phyloP scores from a whole-genome alignment of 2,329 filamentous ascomycete genomes.

The Aureobasidium zeae region DNA sequence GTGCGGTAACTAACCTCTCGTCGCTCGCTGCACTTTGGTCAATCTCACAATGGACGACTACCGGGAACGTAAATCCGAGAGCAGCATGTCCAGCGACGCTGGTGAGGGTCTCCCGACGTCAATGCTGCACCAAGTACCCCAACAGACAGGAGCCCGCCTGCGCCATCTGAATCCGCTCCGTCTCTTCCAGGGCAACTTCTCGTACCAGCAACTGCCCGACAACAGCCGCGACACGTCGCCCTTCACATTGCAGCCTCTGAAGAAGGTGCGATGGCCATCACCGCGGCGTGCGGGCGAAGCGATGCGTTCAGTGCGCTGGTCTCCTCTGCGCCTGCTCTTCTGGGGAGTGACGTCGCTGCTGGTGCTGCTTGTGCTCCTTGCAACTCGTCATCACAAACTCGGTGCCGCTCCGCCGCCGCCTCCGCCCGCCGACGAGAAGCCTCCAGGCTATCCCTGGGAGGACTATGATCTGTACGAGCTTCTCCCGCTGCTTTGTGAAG shows the following conservation, averaged over 20 bases:
- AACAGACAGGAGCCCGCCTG: slow-evolving; percentile 26
- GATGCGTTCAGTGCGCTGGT: slow-evolving; percentile 27
- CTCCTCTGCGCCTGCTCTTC: slow-evolving; percentile 34
- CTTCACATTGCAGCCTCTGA: slow-evolving; percentile 28
- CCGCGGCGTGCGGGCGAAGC: slow-evolving; percentile 25
- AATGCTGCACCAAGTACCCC: slow-evolving; percentile 6
- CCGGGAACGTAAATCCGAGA: slow-evolving; percentile 17
- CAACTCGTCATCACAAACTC: slow-evolving; percentile 29
- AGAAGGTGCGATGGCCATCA: slow-evolving; percentile 33
- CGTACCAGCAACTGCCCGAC: slow-evolving; percentile 39
- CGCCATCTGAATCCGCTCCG: slow-evolving; percentile 38
- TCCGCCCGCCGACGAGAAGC: slow-evolving; percentile 13
- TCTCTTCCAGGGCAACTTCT: slow-evolving; percentile 36
- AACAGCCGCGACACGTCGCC: slow-evolving; percentile 34
- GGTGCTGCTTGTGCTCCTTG: slow-evolving; percentile 34
- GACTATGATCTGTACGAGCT: slow-evolving; percentile 8
- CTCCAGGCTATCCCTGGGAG: slow-evolving; percentile 11
- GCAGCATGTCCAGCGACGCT: slow-evolving; percentile 18
- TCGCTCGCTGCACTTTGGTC: slow-evolving; percentile 12
- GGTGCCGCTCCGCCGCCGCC: neutral
- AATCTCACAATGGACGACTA: slow-evolving; percentile 15
- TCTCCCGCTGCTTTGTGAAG: slow-evolving; percentile 21
- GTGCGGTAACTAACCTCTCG: neutral
- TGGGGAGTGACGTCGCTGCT: slow-evolving; percentile 32
- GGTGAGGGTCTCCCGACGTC: slow-evolving; percentile 15